Evolutionary conservation across 352 stramenopile species (phyloP).

Genomic region (Poterioochromonas sp.): DNA sequence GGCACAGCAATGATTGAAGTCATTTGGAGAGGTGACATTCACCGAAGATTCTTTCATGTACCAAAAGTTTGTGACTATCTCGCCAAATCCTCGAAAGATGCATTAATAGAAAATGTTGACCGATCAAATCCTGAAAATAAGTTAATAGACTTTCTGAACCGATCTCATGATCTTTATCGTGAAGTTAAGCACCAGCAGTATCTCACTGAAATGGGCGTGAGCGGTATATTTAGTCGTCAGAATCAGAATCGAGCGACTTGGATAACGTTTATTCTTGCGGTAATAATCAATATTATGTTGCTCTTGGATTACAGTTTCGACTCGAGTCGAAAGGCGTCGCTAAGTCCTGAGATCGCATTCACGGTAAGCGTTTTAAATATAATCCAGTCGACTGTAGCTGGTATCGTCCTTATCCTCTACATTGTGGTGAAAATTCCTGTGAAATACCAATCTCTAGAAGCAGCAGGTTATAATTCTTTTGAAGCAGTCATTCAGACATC

Average conservation of each 20-base stretch:
- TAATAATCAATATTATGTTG: constrained; percentile 40
- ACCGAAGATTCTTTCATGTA: constrained; percentile 44
- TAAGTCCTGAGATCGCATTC: neutral
- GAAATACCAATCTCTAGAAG: constrained; percentile 37
- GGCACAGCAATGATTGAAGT: constrained; percentile 39
- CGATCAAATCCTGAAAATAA: constrained; percentile 40
- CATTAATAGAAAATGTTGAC: constrained; percentile 39
- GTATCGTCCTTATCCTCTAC: constrained; percentile 39
- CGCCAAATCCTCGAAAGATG: constrained; percentile 41
- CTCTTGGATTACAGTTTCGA: constrained; percentile 7
- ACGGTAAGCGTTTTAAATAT: constrained; percentile 39
- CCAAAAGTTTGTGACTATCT: constrained; percentile 41
- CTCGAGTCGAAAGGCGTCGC: no score
- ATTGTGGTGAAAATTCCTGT: constrained; percentile 42
- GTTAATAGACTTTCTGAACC: constrained; percentile 40
- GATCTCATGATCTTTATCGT: constrained; percentile 42
- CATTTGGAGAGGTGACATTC: constrained; percentile 41
- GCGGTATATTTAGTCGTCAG: constrained; percentile 36
- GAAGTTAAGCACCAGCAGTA: constrained; percentile 43
- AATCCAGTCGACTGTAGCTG: constrained; percentile 33
- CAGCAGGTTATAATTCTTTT: neutral
- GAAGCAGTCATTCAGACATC: constrained; percentile 32
- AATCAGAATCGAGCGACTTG: constrained; percentile 45
- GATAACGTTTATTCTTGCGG: constrained; percentile 40
- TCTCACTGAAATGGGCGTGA: constrained; percentile 35